Conservation (phyloP, 768 basidiomycete genomes). For the Phallus indusiatus region DNA sequence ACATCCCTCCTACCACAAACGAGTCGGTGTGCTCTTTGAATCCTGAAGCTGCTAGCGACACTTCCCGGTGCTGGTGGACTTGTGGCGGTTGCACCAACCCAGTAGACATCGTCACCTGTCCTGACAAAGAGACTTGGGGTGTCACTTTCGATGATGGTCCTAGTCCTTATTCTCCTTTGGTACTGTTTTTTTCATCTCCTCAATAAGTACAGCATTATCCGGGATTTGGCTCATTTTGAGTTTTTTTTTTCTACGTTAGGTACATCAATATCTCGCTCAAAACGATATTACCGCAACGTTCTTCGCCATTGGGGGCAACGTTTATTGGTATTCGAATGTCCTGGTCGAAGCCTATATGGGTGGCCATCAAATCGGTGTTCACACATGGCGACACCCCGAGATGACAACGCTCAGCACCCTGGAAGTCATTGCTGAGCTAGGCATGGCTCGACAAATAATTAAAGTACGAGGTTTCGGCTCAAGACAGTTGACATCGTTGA, state of each 20-base stretch:
- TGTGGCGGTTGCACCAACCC: conserved; percentile 62
- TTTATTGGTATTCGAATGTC: conserved; percentile 65
- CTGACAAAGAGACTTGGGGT: conserved; percentile 65
- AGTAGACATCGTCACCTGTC: conserved; percentile 60
- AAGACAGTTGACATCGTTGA: conserved; percentile 26
- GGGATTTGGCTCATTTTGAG: neutral
- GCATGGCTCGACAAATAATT: conserved; percentile 86
- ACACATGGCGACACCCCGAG: conserved; percentile 88
- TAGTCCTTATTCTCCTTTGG: conserved; percentile 29
- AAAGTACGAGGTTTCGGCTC: conserved; percentile 29
- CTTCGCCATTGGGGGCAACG: conserved; percentile 84
- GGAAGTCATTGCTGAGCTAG: conserved; percentile 87
- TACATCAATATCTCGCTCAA: conserved; percentile 62
- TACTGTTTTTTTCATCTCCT: neutral
- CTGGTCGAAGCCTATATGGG: conserved; percentile 73
- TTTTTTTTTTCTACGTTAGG: conserved; percentile 21
- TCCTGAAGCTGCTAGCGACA: conserved; percentile 43
- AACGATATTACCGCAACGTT: conserved; percentile 72
- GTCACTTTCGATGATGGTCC: conserved; percentile 83
- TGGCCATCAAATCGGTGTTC: conserved; percentile 74
- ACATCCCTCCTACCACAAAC: conserved; percentile 44
- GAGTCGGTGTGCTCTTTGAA: conserved; percentile 62
- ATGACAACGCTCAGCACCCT: conserved; percentile 66
- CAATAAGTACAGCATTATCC: neutral
- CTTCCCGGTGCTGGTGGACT: conserved; percentile 83